Conservation (phyloP, 2,329 filamentous ascomycete species). For the Aspergillus calidoustus region DNA sequence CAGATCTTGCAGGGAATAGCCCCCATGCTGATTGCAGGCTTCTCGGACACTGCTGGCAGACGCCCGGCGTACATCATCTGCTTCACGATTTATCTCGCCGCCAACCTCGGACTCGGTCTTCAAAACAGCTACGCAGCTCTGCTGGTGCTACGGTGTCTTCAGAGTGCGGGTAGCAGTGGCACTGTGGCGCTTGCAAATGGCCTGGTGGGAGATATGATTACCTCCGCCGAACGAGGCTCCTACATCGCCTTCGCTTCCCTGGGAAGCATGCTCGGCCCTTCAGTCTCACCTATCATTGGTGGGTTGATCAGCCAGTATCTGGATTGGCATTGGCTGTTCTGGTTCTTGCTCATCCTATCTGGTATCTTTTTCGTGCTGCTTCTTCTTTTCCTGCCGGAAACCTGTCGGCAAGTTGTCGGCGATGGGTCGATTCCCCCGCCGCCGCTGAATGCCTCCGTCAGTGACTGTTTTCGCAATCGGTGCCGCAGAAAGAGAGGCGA, state of each 20-base stretch:
- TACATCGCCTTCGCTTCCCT: constrained; percentile 51
- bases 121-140: constrained; percentile 45
- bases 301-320: constrained; percentile 67
- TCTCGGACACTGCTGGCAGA: constrained; percentile 56
- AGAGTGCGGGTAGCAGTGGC: constrained; percentile 45
- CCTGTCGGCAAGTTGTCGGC: constrained; percentile 12
- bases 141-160: constrained; percentile 43
- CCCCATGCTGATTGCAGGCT: constrained; percentile 55
- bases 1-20: constrained; percentile 60
- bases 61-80: constrained; percentile 57
- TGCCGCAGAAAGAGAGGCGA: too few species aligned
- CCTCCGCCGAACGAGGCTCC: constrained; percentile 41
- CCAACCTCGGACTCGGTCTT: constrained; percentile 46
- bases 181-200: constrained; percentile 47
- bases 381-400: constrained; percentile 27
- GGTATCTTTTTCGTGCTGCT: constrained; percentile 59
- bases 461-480: too few species aligned
- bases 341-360: constrained; percentile 65
- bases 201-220: constrained; percentile 45
- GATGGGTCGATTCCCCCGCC: constrained; percentile 10
- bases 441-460: too few species aligned
- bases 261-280: constrained; percentile 59
- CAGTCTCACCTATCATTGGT: constrained; percentile 64
- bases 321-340: constrained; percentile 67
- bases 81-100: constrained; percentile 53